A percentile compares a stretch with the other conserved stretches of the same genome.
These are phyloP conservation scores for Pichia exigua DNA, from an alignment of 805 yeast species.

Conservation along the genomic window DNA sequence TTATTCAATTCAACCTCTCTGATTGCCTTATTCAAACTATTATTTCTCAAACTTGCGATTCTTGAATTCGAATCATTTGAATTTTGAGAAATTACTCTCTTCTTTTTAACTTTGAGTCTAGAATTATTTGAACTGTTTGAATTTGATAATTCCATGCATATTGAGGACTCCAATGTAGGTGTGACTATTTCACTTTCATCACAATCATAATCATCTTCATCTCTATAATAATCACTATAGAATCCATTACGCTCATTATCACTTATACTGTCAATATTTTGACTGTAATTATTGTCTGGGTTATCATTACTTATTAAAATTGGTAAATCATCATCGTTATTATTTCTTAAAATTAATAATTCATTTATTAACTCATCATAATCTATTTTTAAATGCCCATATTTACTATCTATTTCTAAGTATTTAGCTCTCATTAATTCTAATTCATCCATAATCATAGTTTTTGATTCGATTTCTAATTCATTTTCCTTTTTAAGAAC, in stretches of 20 bases:
- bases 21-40: slow-evolving; percentile 20
- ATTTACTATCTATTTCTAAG: slow-evolving; percentile 21
- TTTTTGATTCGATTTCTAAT: slow-evolving; percentile 44
- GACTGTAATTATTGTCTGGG: background rate
- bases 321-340: slow-evolving; percentile 1
- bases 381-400: slow-evolving; percentile 23
- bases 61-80: slow-evolving; percentile 4
- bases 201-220: background rate
- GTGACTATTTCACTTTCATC: background rate
- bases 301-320: background rate
- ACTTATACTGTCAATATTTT: background rate
- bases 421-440: slow-evolving; percentile 38
- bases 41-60: slow-evolving; percentile 18
- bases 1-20: slow-evolving; percentile 21
- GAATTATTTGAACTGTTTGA: background rate
- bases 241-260: background rate
- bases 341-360: slow-evolving; percentile 5
- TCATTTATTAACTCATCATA: slow-evolving; percentile 24
- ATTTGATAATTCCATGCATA: background rate
- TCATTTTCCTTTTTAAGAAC: slow-evolving; percentile 44
- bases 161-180: background rate
- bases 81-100: slow-evolving; percentile 6
- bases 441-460: slow-evolving; percentile 46
- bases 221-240: slow-evolving; percentile 4
- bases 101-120: slow-evolving; percentile 3